Base-by-base conservation (phyloP, 768 basidiomycete species). In the Collybia nuda region DNA sequence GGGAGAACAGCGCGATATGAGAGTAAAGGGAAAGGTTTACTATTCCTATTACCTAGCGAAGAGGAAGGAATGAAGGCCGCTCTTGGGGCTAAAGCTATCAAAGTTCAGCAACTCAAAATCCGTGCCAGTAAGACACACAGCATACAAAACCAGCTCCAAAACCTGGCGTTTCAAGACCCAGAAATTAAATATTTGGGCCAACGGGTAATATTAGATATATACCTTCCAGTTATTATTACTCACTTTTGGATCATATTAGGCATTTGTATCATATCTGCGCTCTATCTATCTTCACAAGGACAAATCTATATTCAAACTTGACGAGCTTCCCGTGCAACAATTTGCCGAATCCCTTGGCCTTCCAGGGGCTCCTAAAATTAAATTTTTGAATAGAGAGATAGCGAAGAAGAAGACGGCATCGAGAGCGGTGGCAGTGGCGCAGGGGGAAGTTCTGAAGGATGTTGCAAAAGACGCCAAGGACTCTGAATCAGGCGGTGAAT, bases 111-210 rank as follows among this genome's bases (percentile, higher is more conserved):
- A 64, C 94, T 96, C 70, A 97, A 96, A 68, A 87, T 95, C 56
- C 85, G 86, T 57, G 75, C 81, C 43, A 94, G 88, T 69, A 97
- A 95, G 73, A 89, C 89, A 40, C 83, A 86, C 60, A 84, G 78
- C 55, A 84, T 97, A 51, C 80, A 86, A 62, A 90, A 90, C 56
- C 89, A 94, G 66, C 75, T 98, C 40, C 97, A 99, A 68, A 92
- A 84, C 47, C 80, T 97, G 32, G 88, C 90, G 0, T 99, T 98
- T 72, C 85, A 93, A 70, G 93, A 95, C 51, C 91, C 94, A 0
- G 94, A 99, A 67, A 86, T 98, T 69, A 99, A 98, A 65, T 97
- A 98, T 66, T 81, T 99, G 8, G 97, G 88, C 8, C 96, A 98
- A 66, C 74, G 92, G 48, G 95, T 95, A 59, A 24, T n/a, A 19